These are phyloP conservation scores for Sphaerobolus stellatus DNA, from an alignment of 1,284 basidiomycete species.

Conservation along the genomic window DNA sequence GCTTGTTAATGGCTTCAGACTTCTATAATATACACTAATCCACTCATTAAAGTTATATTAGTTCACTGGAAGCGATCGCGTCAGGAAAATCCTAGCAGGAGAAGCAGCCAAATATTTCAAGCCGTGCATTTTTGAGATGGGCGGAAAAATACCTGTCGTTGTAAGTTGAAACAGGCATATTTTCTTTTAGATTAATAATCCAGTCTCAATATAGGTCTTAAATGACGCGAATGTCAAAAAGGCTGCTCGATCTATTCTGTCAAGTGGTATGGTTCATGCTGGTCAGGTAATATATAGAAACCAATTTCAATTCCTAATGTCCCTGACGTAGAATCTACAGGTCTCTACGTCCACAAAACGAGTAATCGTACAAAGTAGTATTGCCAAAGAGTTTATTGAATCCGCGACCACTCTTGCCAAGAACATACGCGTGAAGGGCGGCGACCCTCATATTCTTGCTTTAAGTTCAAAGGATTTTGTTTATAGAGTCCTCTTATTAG, in stretches of 20 bases:
- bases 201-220: conserved; percentile 42
- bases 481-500: conserved; percentile 45
- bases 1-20: conserved; percentile 13
- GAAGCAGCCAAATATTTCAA: conserved; percentile 75
- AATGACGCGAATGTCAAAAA: conserved; percentile 61
- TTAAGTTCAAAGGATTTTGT: conserved; percentile 48
- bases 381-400: conserved; percentile 36
- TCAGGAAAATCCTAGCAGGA: conserved; percentile 68
- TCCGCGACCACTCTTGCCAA: conserved; percentile 33
- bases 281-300: conserved; percentile 28
- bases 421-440: conserved; percentile 31
- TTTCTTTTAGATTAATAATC: background rate
- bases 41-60: too few species aligned
- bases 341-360: conserved; percentile 73
- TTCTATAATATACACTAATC: too few species aligned
- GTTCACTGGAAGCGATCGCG: conserved; percentile 70
- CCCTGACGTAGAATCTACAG: conserved; percentile 24
- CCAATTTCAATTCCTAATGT: background rate
- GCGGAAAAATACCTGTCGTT: conserved; percentile 72
- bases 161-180: conserved; percentile 36
- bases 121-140: conserved; percentile 69
- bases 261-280: conserved; percentile 58
- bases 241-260: conserved; percentile 55
- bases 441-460: conserved; percentile 13
- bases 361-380: conserved; percentile 53